Percentiles rank a stretch among this genome's conserved stretches.
Evolutionary conservation across 768 basidiomycete genomes (phyloP).

Genomic region (Leccinum truebloodii): DNA sequence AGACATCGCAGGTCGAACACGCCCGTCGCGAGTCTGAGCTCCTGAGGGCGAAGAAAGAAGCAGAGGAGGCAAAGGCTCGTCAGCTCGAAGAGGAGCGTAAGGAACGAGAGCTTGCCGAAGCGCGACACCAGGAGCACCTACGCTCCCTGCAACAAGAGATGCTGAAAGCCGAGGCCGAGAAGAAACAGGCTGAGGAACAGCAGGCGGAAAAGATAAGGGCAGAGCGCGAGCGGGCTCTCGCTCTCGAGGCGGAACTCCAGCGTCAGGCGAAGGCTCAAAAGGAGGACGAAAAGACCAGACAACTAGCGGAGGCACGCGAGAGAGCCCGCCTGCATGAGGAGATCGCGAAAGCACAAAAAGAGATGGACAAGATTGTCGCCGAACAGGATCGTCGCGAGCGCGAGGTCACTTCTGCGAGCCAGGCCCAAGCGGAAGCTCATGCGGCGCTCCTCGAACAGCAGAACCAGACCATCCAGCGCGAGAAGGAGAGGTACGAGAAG

Average conservation of each 20-base stretch:
- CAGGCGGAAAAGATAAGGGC: conserved; percentile 28
- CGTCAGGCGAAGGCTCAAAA: conserved; percentile 25
- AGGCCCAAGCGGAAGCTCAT: conserved; percentile 30
- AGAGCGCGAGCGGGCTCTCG: conserved; percentile 33
- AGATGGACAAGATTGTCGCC: conserved; percentile 25
- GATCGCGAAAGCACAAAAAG: conserved; percentile 27
- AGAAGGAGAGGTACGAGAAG: conserved; percentile 28
- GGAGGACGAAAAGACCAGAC: conserved; percentile 28
- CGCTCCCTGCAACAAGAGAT: conserved; percentile 29
- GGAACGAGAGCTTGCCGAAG: conserved; percentile 28
- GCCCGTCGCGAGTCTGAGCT: conserved; percentile 31
- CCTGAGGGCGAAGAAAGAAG: conserved; percentile 24
- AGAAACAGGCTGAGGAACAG: conserved; percentile 20
- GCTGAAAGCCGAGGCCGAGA: conserved; percentile 26
- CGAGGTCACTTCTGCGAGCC: conserved; percentile 25
- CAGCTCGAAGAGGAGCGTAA: conserved; percentile 35
- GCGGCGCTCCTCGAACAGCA: conserved; percentile 26
- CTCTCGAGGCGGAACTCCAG: conserved; percentile 32
- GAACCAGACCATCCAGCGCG: conserved; percentile 20
- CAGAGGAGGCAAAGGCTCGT: conserved; percentile 31
- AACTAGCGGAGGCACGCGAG: conserved; percentile 30
- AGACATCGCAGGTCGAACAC: conserved; percentile 31
- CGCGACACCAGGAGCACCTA: conserved; percentile 32
- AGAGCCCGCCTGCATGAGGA: conserved; percentile 30
- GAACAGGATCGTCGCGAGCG: conserved; percentile 29